Base-by-base conservation (phyloP, 306 rosid species). In the Vachellia collinsii region DNA sequence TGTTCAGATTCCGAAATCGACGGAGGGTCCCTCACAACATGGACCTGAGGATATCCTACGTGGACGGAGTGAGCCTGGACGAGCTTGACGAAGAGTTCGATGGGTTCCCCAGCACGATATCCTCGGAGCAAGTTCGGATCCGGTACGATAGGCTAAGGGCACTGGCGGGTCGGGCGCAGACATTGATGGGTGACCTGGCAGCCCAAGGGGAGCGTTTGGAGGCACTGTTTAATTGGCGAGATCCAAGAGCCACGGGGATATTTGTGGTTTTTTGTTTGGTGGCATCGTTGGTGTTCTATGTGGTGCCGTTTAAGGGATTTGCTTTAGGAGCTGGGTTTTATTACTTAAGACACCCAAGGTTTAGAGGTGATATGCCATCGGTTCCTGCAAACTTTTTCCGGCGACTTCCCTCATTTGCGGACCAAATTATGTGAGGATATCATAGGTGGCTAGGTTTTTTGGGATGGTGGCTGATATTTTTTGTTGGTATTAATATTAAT, bases 41-140 rank as follows among this genome's bases (percentile, higher is more conserved):
- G 90, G 97, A 93, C 77, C 86, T 90, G 8, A 82, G 94, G 38
- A 41, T 93, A 42, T 94, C 97, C 0, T 87, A 90, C 81, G 89
- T 91, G 79, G 97, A 93, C 58, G 86, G 85, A 1, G 94, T 89
- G 70, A 89, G 91, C 72, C 20, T 77, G 0, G 97, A 94, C 9
- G 99, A 94, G 81, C 84, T 94, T 3, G 97, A 94, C 3, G 99
- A 94, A 46, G 99, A 94, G 80, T 90, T 94, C 0, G 99, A 93
- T 50, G 92, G 95, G 51, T 87, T 94, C 51, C 97, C 97, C 0
- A 83, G 91, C 4, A 63, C 88, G 10, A 56, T 94, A 23, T 78
- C 93, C 0, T n/a, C 74, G 3, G 94, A 94, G 22, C 80, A 76
- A 11, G 66, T 94, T 8, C 75, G 97, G 3, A 79, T 89, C 10